Evolutionary conservation across 495 filamentous ascomycete genomes (phyloP).

Genomic region (Bombardia bombarda): DNA sequence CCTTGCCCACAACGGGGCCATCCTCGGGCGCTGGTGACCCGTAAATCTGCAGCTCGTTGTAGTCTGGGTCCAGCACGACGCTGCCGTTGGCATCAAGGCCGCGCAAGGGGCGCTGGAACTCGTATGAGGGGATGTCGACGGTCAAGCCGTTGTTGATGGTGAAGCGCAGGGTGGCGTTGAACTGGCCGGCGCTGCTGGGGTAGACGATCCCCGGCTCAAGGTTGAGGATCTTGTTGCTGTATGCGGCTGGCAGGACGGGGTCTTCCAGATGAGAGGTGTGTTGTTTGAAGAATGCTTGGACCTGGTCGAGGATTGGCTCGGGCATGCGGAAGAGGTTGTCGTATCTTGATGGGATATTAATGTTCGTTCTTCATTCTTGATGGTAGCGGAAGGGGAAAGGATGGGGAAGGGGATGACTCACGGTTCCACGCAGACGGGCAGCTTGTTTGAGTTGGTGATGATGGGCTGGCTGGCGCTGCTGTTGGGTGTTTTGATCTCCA

Average conservation of each 20-base stretch:
- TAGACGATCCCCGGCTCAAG: conserved; percentile 16
- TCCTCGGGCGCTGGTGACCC: background rate
- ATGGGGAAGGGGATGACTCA: background rate
- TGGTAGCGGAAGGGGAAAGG: background rate
- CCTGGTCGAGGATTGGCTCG: background rate
- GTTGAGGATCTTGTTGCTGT: conserved; percentile 6
- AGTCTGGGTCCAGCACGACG: background rate
- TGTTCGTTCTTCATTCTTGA: too few species aligned
- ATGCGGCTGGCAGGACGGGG: conserved; percentile 1
- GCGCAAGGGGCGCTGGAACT: conserved; percentile 7
- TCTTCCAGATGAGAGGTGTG: background rate
- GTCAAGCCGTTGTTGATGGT: conserved; percentile 8
- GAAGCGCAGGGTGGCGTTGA: conserved; percentile 10
- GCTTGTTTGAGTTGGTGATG: conserved; percentile 4
- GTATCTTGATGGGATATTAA: too few species aligned
- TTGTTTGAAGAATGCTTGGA: background rate
- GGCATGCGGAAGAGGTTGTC: conserved; percentile 16
- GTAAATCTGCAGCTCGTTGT: conserved; percentile 13
- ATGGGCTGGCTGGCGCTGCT: background rate
- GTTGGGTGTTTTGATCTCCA: background rate
- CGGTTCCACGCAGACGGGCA: conserved; percentile 12
- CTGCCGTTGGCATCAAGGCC: conserved; percentile 7
- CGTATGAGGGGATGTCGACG: conserved; percentile 7
- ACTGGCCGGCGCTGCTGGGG: background rate
- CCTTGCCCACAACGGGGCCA: conserved; percentile 12